phyloP scores from a whole-genome alignment of 108 stramenopile species.

The Nitzschia putrida region DNA sequence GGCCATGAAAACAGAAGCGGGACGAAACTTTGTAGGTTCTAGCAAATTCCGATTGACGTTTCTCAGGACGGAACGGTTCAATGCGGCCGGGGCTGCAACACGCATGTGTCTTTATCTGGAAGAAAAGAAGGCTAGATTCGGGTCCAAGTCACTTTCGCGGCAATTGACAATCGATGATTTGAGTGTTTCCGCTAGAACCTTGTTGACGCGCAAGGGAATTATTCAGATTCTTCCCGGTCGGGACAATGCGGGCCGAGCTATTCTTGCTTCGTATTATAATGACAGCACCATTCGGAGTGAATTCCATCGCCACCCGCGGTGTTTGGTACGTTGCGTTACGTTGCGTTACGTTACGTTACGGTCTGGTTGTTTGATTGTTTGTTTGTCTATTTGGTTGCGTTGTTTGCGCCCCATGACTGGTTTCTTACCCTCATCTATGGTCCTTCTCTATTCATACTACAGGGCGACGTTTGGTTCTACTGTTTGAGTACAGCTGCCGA shows the following conservation, averaged over 20 bases:
- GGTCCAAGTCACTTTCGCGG: slow-evolving; percentile 20
- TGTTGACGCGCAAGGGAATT: background rate
- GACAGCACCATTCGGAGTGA: background rate
- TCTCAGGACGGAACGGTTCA: slow-evolving; percentile 44
- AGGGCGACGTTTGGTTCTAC: background rate
- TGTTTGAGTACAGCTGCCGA: slow-evolving; percentile 1
- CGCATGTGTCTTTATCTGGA: slow-evolving; percentile 39
- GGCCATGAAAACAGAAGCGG: background rate
- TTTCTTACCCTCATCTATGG: background rate
- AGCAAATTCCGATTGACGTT: slow-evolving; percentile 32
- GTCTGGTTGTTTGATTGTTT: no score
- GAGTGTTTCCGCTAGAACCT: background rate
- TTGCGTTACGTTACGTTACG: no score
- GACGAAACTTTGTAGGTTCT: slow-evolving; percentile 3
- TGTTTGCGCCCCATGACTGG: no score
- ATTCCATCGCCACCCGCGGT: background rate
- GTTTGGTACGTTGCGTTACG: background rate
- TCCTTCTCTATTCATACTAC: background rate
- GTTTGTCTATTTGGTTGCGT: no score
- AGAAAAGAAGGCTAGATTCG: slow-evolving; percentile 32
- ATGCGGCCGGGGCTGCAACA: slow-evolving; percentile 24
- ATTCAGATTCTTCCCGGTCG: slow-evolving; percentile 10
- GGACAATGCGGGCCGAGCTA: slow-evolving; percentile 16
- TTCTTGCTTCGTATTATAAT: slow-evolving; percentile 1
- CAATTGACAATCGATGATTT: slow-evolving; percentile 32